These are phyloP conservation scores for Phellopilus nigrolimitatus DNA, from an alignment of 1,284 basidiomycete species.

Conservation along the genomic window DNA sequence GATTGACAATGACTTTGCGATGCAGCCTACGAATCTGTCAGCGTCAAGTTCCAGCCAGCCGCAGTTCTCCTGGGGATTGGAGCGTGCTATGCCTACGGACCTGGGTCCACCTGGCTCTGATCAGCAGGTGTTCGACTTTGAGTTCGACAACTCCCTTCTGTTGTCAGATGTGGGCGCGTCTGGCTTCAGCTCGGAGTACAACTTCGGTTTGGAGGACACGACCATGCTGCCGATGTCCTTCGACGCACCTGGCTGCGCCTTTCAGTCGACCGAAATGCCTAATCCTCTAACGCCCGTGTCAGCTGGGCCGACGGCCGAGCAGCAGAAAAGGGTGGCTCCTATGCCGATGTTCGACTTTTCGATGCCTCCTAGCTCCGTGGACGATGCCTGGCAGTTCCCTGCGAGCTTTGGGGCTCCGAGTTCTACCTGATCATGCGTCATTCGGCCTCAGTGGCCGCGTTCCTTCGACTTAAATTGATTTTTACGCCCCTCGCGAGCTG, in stretches of 20 bases:
- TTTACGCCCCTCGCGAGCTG: background rate
- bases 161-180: slow-evolving; percentile 1
- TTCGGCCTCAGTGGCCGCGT: background rate
- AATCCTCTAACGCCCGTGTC: slow-evolving; percentile 7
- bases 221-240: background rate
- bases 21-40: slow-evolving; percentile 9
- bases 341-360: background rate
- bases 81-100: slow-evolving; percentile 3
- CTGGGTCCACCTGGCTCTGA: background rate
- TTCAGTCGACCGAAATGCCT: background rate
- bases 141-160: background rate
- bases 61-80: too few relatives aligned
- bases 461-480: background rate
- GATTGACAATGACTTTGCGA: background rate
- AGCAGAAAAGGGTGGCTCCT: background rate
- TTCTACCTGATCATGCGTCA: too few relatives aligned
- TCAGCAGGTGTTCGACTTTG: background rate
- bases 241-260: background rate
- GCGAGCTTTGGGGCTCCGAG: too few relatives aligned
- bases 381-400: too few relatives aligned
- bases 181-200: background rate
- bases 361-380: background rate
- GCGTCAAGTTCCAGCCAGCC: slow-evolving; percentile 8
- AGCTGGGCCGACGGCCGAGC: slow-evolving; percentile 9
- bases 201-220: background rate